Evolutionary conservation across 805 yeast genomes (phyloP), one percentile per base, ranked within the genome.

Genomic region (Myxozyma lipomycoides): DNA sequence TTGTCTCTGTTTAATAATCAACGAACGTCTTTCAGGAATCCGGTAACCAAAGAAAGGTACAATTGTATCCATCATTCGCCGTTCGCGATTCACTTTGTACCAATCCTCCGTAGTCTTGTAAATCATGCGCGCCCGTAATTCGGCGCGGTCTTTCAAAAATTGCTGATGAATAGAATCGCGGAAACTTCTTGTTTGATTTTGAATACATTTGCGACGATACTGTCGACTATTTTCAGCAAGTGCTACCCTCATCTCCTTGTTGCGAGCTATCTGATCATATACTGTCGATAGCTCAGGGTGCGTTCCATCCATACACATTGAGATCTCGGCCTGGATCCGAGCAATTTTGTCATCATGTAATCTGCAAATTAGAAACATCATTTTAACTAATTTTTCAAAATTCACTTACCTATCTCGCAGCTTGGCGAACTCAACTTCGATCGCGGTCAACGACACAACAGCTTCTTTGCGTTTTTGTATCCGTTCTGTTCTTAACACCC

Each of bases 81-180:
- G 76, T 66, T 93, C 98, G 62, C 83, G 81, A 68, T 89, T 90
- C 62, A 90, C 85, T 59, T 85, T 83, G 71, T 91, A 91, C 98
- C 98, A 93, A 56, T 80, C 76, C 37, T 84, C 78, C 4, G 97
- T 90, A 3, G 95, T 85, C 5, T 79, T 75, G 52, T 78, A 74
- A 43, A 91, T 75, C 72, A 87, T 74, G 23, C 76, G 72, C 46
- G 76, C 75, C 55, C 88, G 84, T 41, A 77, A 67, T 63, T 88
- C 95, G 60, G 82, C 79, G 32, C 79, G 72, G 50, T 78, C 76
- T 61, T 84, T 85, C 45, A 18, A 45, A 26, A 54, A 58, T 35
- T 60, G 63, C 67, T 93, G 98, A 66, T 91, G 96, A 30, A 86
- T 77, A 52, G 82, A 78, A 6, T 84, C 83, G 50, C 98, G 72